These are phyloP conservation scores for Theobroma cacao DNA, from an alignment of 345 rosid genomes.

Conservation along the genomic window DNA sequence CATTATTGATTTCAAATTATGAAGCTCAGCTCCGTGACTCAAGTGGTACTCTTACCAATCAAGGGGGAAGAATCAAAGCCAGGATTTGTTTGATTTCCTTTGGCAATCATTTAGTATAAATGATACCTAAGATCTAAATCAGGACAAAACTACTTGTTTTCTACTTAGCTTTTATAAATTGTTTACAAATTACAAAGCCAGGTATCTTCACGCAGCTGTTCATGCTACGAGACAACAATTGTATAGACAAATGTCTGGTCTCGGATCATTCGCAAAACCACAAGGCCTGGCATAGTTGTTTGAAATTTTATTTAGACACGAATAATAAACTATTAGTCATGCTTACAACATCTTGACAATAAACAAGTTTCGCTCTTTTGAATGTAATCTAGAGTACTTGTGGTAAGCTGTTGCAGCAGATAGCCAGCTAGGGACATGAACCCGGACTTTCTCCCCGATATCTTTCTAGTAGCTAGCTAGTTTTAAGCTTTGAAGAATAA, in stretches of 20 bases:
- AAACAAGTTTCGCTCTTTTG: background rate
- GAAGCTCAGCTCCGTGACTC: constrained; percentile 10
- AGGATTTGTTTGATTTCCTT: background rate
- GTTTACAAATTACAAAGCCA: constrained; percentile 2
- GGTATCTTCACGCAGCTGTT: background rate
- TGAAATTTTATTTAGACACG: background rate
- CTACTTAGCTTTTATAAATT: background rate
- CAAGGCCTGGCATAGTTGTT: background rate
- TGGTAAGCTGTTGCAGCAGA: background rate
- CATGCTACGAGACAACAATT: background rate
- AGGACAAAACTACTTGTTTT: background rate
- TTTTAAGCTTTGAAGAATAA: background rate
- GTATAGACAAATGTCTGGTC: background rate
- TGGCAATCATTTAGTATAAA: background rate
- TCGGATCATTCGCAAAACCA: background rate
- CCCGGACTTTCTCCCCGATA: constrained; percentile 8
- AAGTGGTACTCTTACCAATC: background rate
- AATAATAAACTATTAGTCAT: background rate
- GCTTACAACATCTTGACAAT: background rate
- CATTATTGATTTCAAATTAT: background rate
- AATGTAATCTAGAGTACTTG: background rate
- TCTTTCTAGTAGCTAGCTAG: background rate
- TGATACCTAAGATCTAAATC: background rate
- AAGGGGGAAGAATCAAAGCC: background rate
- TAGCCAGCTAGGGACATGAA: background rate